A percentile compares a stretch with the other conserved stretches of the same genome.
Evolutionary conservation across 2,329 filamentous ascomycete genomes (phyloP).

Genomic region (Trichoderma sp.): DNA sequence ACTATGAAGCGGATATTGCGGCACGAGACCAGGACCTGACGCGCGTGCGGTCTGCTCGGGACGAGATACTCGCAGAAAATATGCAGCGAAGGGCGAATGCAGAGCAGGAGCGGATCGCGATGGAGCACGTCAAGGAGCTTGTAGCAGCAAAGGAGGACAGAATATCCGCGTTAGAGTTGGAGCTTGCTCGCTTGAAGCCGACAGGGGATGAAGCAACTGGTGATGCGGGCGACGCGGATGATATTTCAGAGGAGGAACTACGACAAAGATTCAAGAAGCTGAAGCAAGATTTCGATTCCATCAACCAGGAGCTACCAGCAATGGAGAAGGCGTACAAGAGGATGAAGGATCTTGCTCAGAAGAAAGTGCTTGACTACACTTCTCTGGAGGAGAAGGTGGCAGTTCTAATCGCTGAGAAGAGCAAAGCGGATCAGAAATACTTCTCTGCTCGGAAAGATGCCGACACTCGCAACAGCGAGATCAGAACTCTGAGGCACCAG

Average conservation of each 20-base stretch:
- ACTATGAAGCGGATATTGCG: conserved; percentile 78
- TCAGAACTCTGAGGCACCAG: conserved; percentile 73
- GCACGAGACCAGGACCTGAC: conserved; percentile 80
- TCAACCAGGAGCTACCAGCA: conserved; percentile 82
- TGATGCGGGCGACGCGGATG: conserved; percentile 48
- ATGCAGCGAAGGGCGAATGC: conserved; percentile 74
- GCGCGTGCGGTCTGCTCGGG: conserved; percentile 76
- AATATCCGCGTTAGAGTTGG: conserved; percentile 77
- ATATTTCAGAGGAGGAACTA: conserved; percentile 66
- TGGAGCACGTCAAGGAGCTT: conserved; percentile 75
- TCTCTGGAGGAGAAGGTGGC: conserved; percentile 74
- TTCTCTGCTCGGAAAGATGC: conserved; percentile 94
- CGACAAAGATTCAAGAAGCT: conserved; percentile 70
- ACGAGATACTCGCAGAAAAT: conserved; percentile 81
- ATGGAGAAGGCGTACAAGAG: conserved; percentile 92
- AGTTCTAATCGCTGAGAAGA: conserved; percentile 78
- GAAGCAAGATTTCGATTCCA: conserved; percentile 74
- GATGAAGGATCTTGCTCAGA: conserved; percentile 76
- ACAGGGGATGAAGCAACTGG: conserved; percentile 46
- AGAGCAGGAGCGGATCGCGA: conserved; percentile 68
- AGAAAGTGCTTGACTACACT: conserved; percentile 77
- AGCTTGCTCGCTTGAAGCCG: conserved; percentile 67
- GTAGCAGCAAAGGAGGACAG: conserved; percentile 74
- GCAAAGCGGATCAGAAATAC: conserved; percentile 96
- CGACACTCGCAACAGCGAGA: conserved; percentile 77